Evolutionary conservation across 768 basidiomycete species (phyloP).

Genomic region (Rhizopogon salebrosus): DNA sequence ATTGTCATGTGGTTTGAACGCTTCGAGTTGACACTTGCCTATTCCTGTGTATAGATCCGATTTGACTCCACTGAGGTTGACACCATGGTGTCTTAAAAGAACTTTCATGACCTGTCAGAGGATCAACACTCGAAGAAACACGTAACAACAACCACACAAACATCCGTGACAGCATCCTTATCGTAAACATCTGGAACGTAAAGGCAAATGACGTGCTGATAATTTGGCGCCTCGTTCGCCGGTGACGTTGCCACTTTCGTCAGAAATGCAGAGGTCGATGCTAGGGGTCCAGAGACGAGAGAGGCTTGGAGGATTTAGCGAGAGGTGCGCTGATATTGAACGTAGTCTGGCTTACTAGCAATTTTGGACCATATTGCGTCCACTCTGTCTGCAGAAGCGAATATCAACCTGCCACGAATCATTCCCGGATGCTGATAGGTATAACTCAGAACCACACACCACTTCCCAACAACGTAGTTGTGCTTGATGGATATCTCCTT

Average conservation of each 20-base stretch:
- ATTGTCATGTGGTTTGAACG: not conserved
- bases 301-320: slow-evolving; percentile 40
- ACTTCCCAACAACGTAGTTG: slow-evolving; percentile 60
- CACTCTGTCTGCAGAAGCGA: slow-evolving; percentile 55
- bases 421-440: not conserved
- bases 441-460: slow-evolving; percentile 32
- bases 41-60: slow-evolving; percentile 63
- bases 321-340: not conserved
- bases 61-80: slow-evolving; percentile 65
- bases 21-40: slow-evolving; percentile 30
- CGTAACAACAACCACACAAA: slow-evolving; percentile 17
- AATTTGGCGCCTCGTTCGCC: slow-evolving; percentile 36
- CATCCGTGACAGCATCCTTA: slow-evolving; percentile 52
- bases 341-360: slow-evolving; percentile 41
- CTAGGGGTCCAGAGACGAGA: slow-evolving; percentile 56
- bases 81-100: slow-evolving; percentile 58
- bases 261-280: slow-evolving; percentile 47
- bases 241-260: slow-evolving; percentile 69
- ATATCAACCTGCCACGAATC: slow-evolving; percentile 52
- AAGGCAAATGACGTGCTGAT: slow-evolving; percentile 65
- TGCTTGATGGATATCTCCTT: slow-evolving; percentile 54
- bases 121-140: not conserved
- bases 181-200: slow-evolving; percentile 72
- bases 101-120: slow-evolving; percentile 55
- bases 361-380: slow-evolving; percentile 59